Conservation (phyloP, 2,329 filamentous ascomycete species). For the Colletotrichum noveboracense region DNA sequence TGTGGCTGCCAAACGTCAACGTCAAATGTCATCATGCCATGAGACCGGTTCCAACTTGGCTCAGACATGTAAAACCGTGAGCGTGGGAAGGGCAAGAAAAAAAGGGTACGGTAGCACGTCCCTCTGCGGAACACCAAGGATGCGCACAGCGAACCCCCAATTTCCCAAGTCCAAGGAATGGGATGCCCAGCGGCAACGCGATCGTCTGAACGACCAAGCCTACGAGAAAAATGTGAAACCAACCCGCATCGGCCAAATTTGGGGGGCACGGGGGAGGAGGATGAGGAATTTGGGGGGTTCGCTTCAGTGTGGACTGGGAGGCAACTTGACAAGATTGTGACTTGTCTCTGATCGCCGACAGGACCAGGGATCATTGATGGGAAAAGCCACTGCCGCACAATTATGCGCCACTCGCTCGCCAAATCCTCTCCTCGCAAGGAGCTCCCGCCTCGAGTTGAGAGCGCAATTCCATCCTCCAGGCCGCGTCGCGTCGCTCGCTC, state of each 20-base stretch:
- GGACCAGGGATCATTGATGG: background rate
- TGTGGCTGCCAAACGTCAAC: background rate
- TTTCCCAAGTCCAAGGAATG: conserved; percentile 15
- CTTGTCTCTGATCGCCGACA: conserved; percentile 20
- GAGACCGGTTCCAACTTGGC: background rate
- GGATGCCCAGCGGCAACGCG: conserved; percentile 1
- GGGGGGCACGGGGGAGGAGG: background rate
- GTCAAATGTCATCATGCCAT: conserved; percentile 1
- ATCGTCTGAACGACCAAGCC: conserved; percentile 1
- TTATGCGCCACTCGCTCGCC: background rate
- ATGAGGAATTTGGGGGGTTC: background rate
- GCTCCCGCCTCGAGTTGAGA: background rate
- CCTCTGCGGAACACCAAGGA: background rate
- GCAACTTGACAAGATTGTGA: conserved; percentile 19
- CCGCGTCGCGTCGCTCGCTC: background rate
- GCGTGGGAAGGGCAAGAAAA: background rate
- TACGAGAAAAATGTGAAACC: background rate
- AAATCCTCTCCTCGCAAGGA: background rate
- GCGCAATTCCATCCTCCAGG: background rate
- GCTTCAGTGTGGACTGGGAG: background rate
- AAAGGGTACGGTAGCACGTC: background rate
- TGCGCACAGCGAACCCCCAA: background rate
- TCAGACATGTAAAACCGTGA: background rate
- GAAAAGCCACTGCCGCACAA: background rate
- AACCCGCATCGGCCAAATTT: background rate